These are phyloP conservation scores for Vanrija sp. DNA, from an alignment of 1,284 basidiomycete species.

Conservation along the genomic window DNA sequence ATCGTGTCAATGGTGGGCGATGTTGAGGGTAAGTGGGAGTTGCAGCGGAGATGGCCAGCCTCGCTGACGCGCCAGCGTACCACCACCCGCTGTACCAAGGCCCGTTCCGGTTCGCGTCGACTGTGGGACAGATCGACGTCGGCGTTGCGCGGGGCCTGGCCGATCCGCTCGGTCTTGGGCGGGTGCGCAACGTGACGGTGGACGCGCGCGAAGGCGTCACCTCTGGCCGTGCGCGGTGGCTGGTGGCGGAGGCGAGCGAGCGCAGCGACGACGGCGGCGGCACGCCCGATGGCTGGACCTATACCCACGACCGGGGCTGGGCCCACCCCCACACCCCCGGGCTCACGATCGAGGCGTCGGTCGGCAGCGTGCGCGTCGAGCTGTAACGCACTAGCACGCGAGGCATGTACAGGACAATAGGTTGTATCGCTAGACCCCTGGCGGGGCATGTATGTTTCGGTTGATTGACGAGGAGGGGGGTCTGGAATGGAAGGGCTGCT, in stretches of 20 bases:
- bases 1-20: slow-evolving; percentile 5
- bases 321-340: background rate
- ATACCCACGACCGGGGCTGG: background rate
- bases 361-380: background rate
- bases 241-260: background rate
- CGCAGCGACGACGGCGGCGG: background rate
- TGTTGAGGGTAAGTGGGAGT: slow-evolving; percentile 8
- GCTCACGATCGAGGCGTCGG: background rate
- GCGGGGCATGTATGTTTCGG: too few species aligned
- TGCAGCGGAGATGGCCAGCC: too few species aligned
- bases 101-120: slow-evolving; percentile 3
- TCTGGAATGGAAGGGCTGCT: too few species aligned
- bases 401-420: too few species aligned
- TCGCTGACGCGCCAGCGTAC: slow-evolving; percentile 1
- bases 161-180: slow-evolving; percentile 10
- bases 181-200: slow-evolving; percentile 5
- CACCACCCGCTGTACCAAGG: slow-evolving; percentile 17
- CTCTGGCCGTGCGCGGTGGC: background rate
- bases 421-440: too few species aligned
- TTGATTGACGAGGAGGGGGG: too few species aligned
- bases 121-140: slow-evolving; percentile 12
- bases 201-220: background rate
- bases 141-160: slow-evolving; percentile 1
- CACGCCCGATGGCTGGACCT: background rate
- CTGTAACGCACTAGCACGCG: too few species aligned